Evolutionary conservation across 1,284 basidiomycete species (phyloP).

Genomic region (Xerocomus cyaneibrunnescens): DNA sequence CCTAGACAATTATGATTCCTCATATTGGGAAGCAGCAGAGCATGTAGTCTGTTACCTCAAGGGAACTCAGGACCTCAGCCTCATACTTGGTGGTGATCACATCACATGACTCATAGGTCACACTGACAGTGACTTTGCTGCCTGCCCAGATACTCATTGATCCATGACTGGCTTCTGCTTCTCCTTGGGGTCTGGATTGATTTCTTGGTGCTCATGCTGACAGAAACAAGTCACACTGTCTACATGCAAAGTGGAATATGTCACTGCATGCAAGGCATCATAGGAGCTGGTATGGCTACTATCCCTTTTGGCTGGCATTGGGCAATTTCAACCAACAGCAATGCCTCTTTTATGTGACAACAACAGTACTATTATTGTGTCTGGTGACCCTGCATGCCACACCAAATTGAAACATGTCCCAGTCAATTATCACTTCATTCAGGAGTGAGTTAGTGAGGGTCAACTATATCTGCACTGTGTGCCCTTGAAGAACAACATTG

Average conservation of each 20-base stretch:
- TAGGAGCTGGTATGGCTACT: not conserved
- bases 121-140: not conserved
- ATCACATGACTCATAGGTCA: not conserved
- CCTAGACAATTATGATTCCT: not conserved
- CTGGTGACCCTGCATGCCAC: not conserved
- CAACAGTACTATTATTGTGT: not conserved
- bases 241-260: not conserved
- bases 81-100: not conserved
- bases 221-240: not conserved
- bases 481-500: too few relatives aligned
- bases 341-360: not conserved
- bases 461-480: too few relatives aligned
- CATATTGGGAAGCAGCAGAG: not conserved
- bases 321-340: not conserved
- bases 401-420: not conserved
- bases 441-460: not conserved
- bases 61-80: not conserved
- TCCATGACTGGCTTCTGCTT: not conserved
- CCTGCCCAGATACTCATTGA: not conserved
- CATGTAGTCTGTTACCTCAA: not conserved
- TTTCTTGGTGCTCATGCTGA: not conserved
- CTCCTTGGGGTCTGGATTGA: not conserved
- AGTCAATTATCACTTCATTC: not conserved
- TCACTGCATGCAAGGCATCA: not conserved
- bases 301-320: not conserved